Evolutionary conservation across 164 flowering plant species (phyloP), one percentile per base, ranked within the genome.

Genomic region (Chimonanthus praecox): DNA sequence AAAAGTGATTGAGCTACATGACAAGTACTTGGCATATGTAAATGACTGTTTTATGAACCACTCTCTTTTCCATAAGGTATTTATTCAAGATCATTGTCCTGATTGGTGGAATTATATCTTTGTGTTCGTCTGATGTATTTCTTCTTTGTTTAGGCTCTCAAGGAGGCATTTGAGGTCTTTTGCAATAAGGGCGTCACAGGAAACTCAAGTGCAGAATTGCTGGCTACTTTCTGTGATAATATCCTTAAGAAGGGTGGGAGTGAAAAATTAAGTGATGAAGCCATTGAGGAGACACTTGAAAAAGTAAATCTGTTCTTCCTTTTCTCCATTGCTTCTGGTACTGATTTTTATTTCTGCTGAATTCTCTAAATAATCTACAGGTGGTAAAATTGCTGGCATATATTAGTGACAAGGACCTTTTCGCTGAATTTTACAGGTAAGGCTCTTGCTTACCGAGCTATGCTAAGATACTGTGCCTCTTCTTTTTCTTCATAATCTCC

Each of bases 191-290:
- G 88, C 74, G 98, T 95, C 72, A 87, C 91, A 76, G 97, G 98
- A 63, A 85, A 88, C 79, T 84, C 98, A 3, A 89, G 92, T 88
- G 99, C 98, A 6, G 99, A 95, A 75, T 83, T 90, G 8, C 82
- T 95, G 16, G 97, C 99, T 65, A 90, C 94, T 20, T 94, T 92
- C 79, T 93, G 99, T 81, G 96, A 95, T 80, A 93, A 93, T 80
- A 87, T 92, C 61, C 90, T 93, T 4, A 93, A 93, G 83, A 95
- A 95, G 78, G 98, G 99, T 72, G 96, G 99, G 48, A 88, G 91
- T 82, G 99, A 95, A 82, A 95, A 93, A 75, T 80, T 92, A 77
- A 90, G 96, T 81, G 94, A 89, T 89, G 98, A 92, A 80, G 99
- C 97, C 9, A 87, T 92, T 75, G 98, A 95, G 71, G 96, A 92